Base-by-base conservation (phyloP, 345 rosid species). In the Boechera divaricarpa region DNA sequence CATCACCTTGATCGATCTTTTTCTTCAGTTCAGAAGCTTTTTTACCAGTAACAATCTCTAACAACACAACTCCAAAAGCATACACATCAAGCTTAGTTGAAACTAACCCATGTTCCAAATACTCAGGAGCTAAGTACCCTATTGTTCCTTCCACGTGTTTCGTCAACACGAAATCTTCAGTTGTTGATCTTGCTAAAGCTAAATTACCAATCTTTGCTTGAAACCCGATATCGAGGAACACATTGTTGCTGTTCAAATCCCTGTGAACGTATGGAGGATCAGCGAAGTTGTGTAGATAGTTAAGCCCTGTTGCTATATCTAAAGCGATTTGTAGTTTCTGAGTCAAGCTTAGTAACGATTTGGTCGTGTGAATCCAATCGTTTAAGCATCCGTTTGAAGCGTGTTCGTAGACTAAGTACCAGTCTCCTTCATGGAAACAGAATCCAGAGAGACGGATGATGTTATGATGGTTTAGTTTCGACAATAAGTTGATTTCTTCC, bases 111-210 rank as follows among this genome's bases (percentile, higher is more conserved):
- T 87, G 85, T 79, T 91, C 92, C 80, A 93, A 44, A 76, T 93
- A 93, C 80, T 93, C 97, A 0, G 97, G 96, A 70, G 97, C 91
- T 88, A 93, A 84, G 68, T 88, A 91, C 15, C 97, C 97, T 80
- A 77, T 87, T 5, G 90, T 93, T 70, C 97, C 98, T 64, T 91
- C 87, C 31, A 93, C 88, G 75, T 91, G 98, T 60, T 79, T 85
- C 6, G 97, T 93, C 92, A 91, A 77, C 61, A 86, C 81, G 42
- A 86, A 86, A 41, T 83, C 83, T 11, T 87, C 93, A 13, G 71
- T 80, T 0, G 90, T 73, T 4, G 91, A 69, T 74, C 92, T 84
- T 24, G 87, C 84, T 88, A 83, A 85, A 0, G 91, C 94, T n/a
- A 91, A 87, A 44, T 86, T 90, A 47, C 94, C 98, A 7, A 94